Evolutionary conservation across 352 stramenopile genomes (phyloP).

Genomic region (Phytopythium helicoides): DNA sequence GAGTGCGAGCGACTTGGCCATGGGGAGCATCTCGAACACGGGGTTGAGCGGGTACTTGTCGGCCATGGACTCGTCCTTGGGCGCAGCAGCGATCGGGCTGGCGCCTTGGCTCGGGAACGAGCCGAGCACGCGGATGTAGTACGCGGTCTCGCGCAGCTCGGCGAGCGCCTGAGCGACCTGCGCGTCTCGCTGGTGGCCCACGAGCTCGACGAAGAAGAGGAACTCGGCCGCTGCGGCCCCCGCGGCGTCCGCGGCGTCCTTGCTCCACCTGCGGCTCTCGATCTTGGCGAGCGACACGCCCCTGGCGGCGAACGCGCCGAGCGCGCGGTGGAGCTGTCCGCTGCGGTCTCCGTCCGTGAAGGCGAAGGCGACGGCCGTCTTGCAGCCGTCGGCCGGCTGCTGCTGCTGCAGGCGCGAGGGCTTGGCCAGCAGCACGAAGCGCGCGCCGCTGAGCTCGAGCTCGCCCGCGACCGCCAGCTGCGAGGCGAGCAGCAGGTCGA

Average conservation of each 20-base stretch:
- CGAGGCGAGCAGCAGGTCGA: conserved; percentile 80
- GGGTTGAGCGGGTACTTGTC: conserved; percentile 68
- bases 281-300: conserved; percentile 71
- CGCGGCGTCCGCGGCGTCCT: conserved; percentile 4
- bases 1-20: conserved; percentile 93
- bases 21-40: conserved; percentile 78
- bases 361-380: conserved; percentile 73
- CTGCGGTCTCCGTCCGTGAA: conserved; percentile 61
- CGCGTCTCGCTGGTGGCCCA: conserved; percentile 55
- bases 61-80: conserved; percentile 28
- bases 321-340: conserved; percentile 56
- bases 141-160: conserved; percentile 69
- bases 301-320: conserved; percentile 60
- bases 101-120: conserved; percentile 64
- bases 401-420: conserved; percentile 16
- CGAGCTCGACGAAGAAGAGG: conserved; percentile 74
- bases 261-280: conserved; percentile 59
- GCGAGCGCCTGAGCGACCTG: conserved; percentile 69
- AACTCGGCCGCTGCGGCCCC: conserved; percentile 44
- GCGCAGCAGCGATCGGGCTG: neutral
- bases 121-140: conserved; percentile 83
- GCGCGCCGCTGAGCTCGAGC: conserved; percentile 84
- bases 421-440: conserved; percentile 89
- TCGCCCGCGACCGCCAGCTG: conserved; percentile 66
- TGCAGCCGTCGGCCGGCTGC: conserved; percentile 28